These are phyloP conservation scores for Metschnikowia peoriensis DNA, from an alignment of 805 yeast genomes.

Conservation along the genomic window DNA sequence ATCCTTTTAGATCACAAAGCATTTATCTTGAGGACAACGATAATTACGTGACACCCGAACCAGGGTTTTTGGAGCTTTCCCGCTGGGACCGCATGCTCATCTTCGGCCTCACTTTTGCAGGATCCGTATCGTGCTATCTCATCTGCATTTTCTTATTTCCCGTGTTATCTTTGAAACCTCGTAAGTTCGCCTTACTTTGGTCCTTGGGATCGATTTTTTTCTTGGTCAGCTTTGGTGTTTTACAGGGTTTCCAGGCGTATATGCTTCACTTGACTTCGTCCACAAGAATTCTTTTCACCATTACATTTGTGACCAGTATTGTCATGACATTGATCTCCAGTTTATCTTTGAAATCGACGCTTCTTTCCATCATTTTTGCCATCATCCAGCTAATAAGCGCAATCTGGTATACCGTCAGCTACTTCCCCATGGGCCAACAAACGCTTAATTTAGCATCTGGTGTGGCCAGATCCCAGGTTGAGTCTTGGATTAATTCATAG, in stretches of 20 bases:
- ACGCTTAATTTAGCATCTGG: slow-evolving; percentile 41
- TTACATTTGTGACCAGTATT: slow-evolving; percentile 38
- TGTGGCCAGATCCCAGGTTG: slow-evolving; percentile 45
- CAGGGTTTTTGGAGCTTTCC: slow-evolving; percentile 43
- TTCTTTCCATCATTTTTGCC: slow-evolving; percentile 42
- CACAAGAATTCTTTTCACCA: slow-evolving; percentile 38
- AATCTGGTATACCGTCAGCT: slow-evolving; percentile 46
- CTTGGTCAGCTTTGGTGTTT: slow-evolving; percentile 45
- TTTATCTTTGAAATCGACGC: slow-evolving; percentile 35
- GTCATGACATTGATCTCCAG: slow-evolving; percentile 38
- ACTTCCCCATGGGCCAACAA: slow-evolving; percentile 47
- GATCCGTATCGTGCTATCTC: slow-evolving; percentile 39
- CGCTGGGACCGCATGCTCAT: slow-evolving; percentile 48
- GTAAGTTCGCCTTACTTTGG: slow-evolving; percentile 48
- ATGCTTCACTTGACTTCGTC: slow-evolving; percentile 42
- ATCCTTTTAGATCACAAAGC: slow-evolving; percentile 38
- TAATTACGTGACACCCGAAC: slow-evolving; percentile 42
- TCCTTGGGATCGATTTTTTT: slow-evolving; percentile 46
- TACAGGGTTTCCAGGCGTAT: slow-evolving; percentile 42
- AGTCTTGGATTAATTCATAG: slow-evolving; percentile 37
- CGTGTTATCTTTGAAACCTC: slow-evolving; percentile 39
- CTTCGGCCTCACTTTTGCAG: slow-evolving; percentile 44
- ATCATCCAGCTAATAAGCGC: slow-evolving; percentile 40
- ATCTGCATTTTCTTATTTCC: slow-evolving; percentile 46
- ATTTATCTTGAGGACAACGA: slow-evolving; percentile 43